Percentiles rank a stretch among this genome's conserved stretches.
phyloP scores from a whole-genome alignment of 176 grass and related monocot genomes.

The Oryza punctata region DNA sequence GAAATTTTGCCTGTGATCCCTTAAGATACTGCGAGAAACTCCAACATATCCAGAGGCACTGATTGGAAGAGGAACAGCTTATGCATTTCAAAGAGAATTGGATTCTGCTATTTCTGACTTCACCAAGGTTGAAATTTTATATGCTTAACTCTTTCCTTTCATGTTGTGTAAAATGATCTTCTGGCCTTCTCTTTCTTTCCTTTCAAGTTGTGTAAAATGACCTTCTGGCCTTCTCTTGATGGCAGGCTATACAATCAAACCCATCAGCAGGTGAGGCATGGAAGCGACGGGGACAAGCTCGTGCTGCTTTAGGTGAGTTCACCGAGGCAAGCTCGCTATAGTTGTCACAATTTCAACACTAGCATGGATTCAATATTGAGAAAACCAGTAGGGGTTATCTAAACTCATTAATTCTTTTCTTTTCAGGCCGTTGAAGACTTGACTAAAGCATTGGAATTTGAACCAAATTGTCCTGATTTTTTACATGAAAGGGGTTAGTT shows the following conservation, averaged over 20 bases:
- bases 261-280: conserved; percentile 91
- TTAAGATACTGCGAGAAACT: conserved; percentile 90
- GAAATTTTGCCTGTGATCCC: conserved; percentile 22
- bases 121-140: conserved; percentile 66
- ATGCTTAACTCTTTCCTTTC: background rate
- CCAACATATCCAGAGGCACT: conserved; percentile 95
- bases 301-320: conserved; percentile 97
- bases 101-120: conserved; percentile 98
- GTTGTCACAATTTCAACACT: conserved; percentile 37
- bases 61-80: conserved; percentile 98
- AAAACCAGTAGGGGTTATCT: background rate
- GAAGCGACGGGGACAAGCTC: conserved; percentile 94
- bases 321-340: conserved; percentile 51
- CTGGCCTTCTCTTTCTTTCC: no score
- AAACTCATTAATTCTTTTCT: conserved; percentile 35
- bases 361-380: background rate
- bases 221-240: conserved; percentile 29
- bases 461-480: conserved; percentile 95
- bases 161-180: conserved; percentile 25
- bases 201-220: no score
- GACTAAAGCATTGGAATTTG: conserved; percentile 91
- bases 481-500: conserved; percentile 95
- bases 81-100: conserved; percentile 98
- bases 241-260: conserved; percentile 89
- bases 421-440: conserved; percentile 86